Percentiles rank a stretch among this genome's conserved stretches.
phyloP scores from a whole-genome alignment of 2,329 filamentous ascomycete genomes.

The Diaporthe sp. region DNA sequence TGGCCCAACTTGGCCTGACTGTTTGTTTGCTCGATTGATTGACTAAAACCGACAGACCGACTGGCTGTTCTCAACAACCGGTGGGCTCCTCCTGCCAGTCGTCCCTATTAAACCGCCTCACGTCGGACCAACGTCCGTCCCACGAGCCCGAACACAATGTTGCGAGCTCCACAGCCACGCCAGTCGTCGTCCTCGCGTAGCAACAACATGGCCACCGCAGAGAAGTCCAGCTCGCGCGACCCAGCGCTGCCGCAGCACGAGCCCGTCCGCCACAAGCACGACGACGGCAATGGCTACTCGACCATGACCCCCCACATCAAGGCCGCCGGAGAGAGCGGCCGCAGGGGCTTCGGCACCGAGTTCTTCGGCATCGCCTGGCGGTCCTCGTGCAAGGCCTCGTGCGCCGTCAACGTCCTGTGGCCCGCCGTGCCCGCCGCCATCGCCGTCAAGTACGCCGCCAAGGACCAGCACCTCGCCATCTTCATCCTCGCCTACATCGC shows the following conservation, averaged over 20 bases:
- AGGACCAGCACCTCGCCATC: conserved; percentile 68
- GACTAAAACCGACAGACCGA: neutral
- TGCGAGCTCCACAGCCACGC: conserved; percentile 18
- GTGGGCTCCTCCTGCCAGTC: conserved; percentile 1
- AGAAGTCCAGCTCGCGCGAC: conserved; percentile 43
- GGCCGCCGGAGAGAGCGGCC: conserved; percentile 74
- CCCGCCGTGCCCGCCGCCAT: conserved; percentile 81
- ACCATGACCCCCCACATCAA: conserved; percentile 49
- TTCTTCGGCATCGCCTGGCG: conserved; percentile 75
- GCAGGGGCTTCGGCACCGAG: conserved; percentile 71
- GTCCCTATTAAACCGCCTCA: conserved; percentile 3
- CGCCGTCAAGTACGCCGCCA: conserved; percentile 63
- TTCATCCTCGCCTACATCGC: conserved; percentile 82
- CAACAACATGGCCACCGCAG: conserved; percentile 33
- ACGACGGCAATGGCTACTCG: conserved; percentile 40
- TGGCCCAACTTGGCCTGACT: conserved; percentile 4
- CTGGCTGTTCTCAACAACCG: neutral
- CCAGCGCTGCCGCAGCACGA: conserved; percentile 46
- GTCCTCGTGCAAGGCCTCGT: conserved; percentile 74
- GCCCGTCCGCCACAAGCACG: conserved; percentile 39
- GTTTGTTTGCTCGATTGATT: neutral
- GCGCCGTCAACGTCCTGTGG: conserved; percentile 79
- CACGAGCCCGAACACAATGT: neutral
- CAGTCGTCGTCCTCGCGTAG: conserved; percentile 16
- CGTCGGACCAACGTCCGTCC: neutral